Percentiles rank a stretch among this genome's conserved stretches.
These are phyloP conservation scores for Nicotiana attenuata DNA, from an alignment of 257 asterid species.

Conservation along the genomic window DNA sequence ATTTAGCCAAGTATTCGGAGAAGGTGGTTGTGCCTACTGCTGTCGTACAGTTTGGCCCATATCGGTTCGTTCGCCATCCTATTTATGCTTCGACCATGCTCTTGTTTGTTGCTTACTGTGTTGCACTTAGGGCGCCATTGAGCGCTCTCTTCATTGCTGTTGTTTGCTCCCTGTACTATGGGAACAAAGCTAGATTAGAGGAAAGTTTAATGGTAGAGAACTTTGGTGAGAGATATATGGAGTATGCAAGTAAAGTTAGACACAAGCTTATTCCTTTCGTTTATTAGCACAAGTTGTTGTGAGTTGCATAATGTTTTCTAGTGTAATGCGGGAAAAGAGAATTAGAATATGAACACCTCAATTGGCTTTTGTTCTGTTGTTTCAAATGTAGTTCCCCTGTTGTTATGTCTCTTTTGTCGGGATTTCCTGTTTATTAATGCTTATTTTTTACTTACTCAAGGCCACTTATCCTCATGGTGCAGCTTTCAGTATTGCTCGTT, in stretches of 20 bases:
- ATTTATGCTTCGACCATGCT: slow-evolving; percentile 92
- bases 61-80: slow-evolving; percentile 85
- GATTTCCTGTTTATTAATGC: background rate
- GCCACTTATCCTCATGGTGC: background rate
- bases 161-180: slow-evolving; percentile 65
- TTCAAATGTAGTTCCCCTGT: slow-evolving; percentile 1
- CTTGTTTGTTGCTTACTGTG: slow-evolving; percentile 63
- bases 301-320: background rate
- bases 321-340: background rate
- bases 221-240: slow-evolving; percentile 63
- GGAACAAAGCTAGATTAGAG: slow-evolving; percentile 70
- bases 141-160: slow-evolving; percentile 43
- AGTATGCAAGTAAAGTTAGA: slow-evolving; percentile 57
- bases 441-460: background rate
- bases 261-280: slow-evolving; percentile 80
- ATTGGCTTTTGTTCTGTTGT: background rate
- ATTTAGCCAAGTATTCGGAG: slow-evolving; percentile 91
- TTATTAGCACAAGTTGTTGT: slow-evolving; percentile 39
- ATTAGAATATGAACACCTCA: background rate
- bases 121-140: slow-evolving; percentile 75
- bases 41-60: slow-evolving; percentile 94
- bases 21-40: slow-evolving; percentile 91
- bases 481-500: background rate
- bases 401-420: background rate
- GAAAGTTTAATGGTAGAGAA: slow-evolving; percentile 69